A percentile compares a stretch with the other conserved stretches of the same genome.
These are phyloP conservation scores for Syzygium grande DNA, from an alignment of 345 rosid species.

Conservation along the genomic window DNA sequence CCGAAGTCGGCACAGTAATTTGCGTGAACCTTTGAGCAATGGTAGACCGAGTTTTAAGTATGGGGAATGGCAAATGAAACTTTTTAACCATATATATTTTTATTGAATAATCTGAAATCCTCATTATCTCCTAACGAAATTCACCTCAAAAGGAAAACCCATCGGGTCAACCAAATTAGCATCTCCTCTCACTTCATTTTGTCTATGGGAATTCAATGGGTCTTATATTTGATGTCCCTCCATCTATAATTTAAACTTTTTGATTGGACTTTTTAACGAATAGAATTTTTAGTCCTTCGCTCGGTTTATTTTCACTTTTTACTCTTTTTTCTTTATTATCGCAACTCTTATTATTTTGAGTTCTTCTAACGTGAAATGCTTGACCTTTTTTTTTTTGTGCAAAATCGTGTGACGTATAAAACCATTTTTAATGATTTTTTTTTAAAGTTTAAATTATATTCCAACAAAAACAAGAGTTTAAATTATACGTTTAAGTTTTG, in stretches of 20 bases:
- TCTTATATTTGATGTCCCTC: background rate
- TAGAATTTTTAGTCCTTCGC: background rate
- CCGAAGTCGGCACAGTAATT: no score
- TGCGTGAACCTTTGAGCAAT: no score
- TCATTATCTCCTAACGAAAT: background rate
- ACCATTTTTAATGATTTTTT: background rate
- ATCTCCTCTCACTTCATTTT: background rate
- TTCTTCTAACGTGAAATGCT: background rate
- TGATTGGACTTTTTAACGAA: background rate
- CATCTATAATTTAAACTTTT: background rate
- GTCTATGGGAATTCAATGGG: background rate
- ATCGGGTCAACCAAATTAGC: background rate
- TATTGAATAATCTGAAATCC: background rate
- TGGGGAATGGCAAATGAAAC: background rate
- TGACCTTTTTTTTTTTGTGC: background rate
- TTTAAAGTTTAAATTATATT: background rate
- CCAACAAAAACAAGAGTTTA: background rate
- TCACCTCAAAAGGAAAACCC: background rate
- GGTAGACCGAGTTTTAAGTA: background rate
- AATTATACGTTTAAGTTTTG: background rate
- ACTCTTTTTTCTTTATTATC: background rate
- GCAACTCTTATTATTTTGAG: background rate
- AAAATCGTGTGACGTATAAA: background rate
- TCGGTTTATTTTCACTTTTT: background rate
- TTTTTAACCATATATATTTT: background rate